A percentile compares a stretch with the other conserved stretches of the same genome.
Evolutionary conservation across 768 basidiomycete genomes (phyloP).

Genomic region (Rhizopogon roseolus): DNA sequence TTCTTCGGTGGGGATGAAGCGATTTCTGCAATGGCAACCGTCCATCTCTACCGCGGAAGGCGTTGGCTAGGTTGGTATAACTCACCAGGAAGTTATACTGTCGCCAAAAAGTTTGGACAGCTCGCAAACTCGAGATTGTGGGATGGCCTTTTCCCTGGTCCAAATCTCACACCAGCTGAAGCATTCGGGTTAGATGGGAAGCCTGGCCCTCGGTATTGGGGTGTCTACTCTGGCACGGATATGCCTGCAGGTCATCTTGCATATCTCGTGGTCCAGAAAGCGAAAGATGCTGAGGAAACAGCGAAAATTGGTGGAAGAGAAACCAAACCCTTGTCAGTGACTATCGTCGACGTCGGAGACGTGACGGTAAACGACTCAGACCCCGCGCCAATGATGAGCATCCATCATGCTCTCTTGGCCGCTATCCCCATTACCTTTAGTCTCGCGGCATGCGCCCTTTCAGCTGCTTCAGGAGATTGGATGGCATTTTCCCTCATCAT

Average conservation of each 20-base stretch:
- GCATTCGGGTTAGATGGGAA: slow-evolving; percentile 23
- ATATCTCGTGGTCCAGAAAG: slow-evolving; percentile 13
- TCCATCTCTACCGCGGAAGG: slow-evolving; percentile 27
- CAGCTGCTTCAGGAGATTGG: slow-evolving; percentile 26
- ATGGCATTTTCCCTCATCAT: slow-evolving; percentile 26
- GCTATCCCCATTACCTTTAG: slow-evolving; percentile 21
- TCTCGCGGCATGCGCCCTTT: slow-evolving; percentile 16
- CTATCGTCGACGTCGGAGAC: slow-evolving; percentile 8
- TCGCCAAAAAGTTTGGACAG: slow-evolving; percentile 26
- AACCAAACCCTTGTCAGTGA: slow-evolving; percentile 11
- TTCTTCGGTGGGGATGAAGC: slow-evolving; percentile 33
- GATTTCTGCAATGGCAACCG: slow-evolving; percentile 28
- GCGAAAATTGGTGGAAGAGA: slow-evolving; percentile 15
- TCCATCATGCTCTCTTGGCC: slow-evolving; percentile 12
- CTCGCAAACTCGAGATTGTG: slow-evolving; percentile 22
- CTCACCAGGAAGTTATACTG: slow-evolving; percentile 25
- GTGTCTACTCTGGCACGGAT: slow-evolving; percentile 19
- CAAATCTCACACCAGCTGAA: slow-evolving; percentile 11
- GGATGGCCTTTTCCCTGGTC: slow-evolving; percentile 20
- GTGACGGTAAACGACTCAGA: slow-evolving; percentile 3
- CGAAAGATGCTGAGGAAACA: slow-evolving; percentile 4
- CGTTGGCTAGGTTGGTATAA: slow-evolving; percentile 35
- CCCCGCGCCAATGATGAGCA: slow-evolving; percentile 6
- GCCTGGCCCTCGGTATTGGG: slow-evolving; percentile 21
- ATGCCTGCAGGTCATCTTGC: slow-evolving; percentile 17